phyloP scores from a whole-genome alignment of 768 basidiomycete species.

The Grammothele lineata region DNA sequence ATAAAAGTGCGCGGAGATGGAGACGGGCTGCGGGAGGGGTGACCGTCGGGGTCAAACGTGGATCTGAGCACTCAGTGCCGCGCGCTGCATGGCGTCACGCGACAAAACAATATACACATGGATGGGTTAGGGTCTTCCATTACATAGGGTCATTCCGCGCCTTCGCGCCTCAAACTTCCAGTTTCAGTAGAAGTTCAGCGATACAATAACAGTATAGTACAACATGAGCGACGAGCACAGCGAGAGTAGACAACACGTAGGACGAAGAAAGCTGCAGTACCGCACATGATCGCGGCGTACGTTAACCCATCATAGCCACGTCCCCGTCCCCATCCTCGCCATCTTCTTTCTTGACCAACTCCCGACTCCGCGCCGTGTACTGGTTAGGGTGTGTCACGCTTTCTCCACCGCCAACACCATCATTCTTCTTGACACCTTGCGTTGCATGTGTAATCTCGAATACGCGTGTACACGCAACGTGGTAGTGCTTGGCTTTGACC shows the following conservation, averaged over 20 bases:
- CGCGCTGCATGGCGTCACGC: conserved; percentile 13
- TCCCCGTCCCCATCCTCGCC: conserved; percentile 28
- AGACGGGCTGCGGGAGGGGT: not conserved
- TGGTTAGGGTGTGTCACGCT: conserved; percentile 94
- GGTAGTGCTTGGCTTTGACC: conserved; percentile 80
- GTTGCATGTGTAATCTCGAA: conserved; percentile 88
- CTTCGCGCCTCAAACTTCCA: no score
- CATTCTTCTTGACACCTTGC: conserved; percentile 77
- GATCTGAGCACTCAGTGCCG: not conserved
- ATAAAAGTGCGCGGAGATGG: not conserved
- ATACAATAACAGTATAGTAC: conserved; percentile 7
- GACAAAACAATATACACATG: not conserved
- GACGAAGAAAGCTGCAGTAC: no score
- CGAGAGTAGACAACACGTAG: no score
- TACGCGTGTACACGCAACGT: conserved; percentile 95
- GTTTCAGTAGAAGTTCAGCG: not conserved
- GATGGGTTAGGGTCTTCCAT: conserved; percentile 11
- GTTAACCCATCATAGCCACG: conserved; percentile 26
- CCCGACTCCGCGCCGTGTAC: conserved; percentile 71
- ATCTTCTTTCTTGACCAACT: conserved; percentile 40
- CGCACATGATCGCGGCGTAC: no score
- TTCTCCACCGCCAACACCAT: conserved; percentile 82
- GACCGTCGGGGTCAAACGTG: not conserved
- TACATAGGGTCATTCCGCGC: no score
- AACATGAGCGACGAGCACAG: not conserved